phyloP scores from a whole-genome alignment of 176 grass and related monocot species.

The bread wheat (Triticum aestivum) region DNA sequence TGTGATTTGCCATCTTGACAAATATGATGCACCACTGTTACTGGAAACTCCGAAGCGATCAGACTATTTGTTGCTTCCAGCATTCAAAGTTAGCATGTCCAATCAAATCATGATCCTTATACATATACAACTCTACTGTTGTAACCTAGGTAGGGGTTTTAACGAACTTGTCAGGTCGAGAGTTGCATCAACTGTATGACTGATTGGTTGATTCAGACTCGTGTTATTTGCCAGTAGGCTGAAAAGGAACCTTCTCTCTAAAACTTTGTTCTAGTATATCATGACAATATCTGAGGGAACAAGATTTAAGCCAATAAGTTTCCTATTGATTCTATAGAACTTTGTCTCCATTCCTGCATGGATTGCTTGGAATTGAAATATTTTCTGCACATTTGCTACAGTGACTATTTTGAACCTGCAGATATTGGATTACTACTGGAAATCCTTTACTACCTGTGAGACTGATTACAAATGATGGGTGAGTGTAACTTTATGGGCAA shows the following conservation, averaged over 20 bases:
- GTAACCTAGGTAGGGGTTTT: background rate
- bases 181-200: background rate
- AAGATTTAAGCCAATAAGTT: background rate
- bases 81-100: background rate
- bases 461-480: constrained; percentile 37
- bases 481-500: background rate
- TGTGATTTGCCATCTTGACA: background rate
- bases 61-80: background rate
- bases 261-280: background rate
- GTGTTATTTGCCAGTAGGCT: background rate
- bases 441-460: constrained; percentile 34
- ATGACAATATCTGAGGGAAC: background rate
- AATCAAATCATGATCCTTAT: background rate
- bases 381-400: background rate
- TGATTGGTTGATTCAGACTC: background rate
- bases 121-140: background rate
- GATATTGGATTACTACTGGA: constrained; percentile 37
- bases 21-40: background rate
- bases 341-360: background rate
- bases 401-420: constrained; percentile 20
- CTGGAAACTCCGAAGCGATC: background rate
- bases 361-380: background rate
- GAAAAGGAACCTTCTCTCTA: background rate
- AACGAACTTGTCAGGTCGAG: background rate
- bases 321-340: background rate